A percentile compares a stretch with the other conserved stretches of the same genome.
phyloP scores from a whole-genome alignment of 2,329 filamentous ascomycete genomes.

The Lachnellula hyalina region DNA sequence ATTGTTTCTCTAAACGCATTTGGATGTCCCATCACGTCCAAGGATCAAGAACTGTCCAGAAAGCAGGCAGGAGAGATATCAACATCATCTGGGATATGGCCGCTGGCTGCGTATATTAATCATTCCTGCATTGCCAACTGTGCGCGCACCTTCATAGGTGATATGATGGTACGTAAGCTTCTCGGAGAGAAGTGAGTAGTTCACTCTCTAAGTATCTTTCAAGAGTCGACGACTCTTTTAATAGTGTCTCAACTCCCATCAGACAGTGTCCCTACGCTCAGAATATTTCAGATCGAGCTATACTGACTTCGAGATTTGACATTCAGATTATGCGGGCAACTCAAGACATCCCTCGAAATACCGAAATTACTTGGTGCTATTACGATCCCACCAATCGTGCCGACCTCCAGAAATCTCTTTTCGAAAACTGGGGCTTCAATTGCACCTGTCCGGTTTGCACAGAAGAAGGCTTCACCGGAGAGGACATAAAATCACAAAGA shows the following conservation, averaged over 20 bases:
- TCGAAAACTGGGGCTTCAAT: slow-evolving; percentile 36
- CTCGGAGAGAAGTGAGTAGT: no score
- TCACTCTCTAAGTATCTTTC: no score
- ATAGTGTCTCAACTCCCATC: no score
- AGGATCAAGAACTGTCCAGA: slow-evolving; percentile 20
- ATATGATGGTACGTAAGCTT: slow-evolving; percentile 35
- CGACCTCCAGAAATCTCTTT: slow-evolving; percentile 26
- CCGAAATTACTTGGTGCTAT: slow-evolving; percentile 44
- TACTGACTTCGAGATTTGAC: no score
- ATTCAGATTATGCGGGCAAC: slow-evolving; percentile 40
- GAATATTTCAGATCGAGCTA: no score
- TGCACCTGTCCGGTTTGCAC: slow-evolving; percentile 39
- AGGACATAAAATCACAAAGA: background rate
- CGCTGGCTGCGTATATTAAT: slow-evolving; percentile 45
- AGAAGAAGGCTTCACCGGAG: slow-evolving; percentile 3
- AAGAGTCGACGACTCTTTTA: no score
- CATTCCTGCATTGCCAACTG: slow-evolving; percentile 47
- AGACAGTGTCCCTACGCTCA: no score
- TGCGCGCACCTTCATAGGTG: slow-evolving; percentile 45
- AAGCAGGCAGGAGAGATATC: background rate
- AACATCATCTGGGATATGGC: slow-evolving; percentile 42
- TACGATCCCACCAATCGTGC: slow-evolving; percentile 18
- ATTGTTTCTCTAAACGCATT: slow-evolving; percentile 42
- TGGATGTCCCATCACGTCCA: slow-evolving; percentile 29
- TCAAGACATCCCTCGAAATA: slow-evolving; percentile 36